Base-by-base conservation (phyloP, 495 filamentous ascomycete genomes). In the Xylaria grammica region DNA sequence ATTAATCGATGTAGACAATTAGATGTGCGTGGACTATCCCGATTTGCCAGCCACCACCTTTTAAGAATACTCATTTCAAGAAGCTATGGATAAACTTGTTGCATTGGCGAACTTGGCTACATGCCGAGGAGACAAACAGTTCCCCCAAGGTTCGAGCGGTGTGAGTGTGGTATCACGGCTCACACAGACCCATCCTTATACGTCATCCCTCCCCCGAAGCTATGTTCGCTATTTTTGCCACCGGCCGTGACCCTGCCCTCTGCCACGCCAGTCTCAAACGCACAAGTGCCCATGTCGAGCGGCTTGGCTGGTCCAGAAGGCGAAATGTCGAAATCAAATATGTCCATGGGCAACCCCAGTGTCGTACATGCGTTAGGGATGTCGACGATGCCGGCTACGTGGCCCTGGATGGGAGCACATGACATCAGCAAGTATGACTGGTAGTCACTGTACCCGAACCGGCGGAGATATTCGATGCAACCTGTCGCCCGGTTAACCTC, bases 331-430 rank as follows among this genome's bases (percentile, higher is more conserved):
- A 98, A 96, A 72, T 95, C 92, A 69, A 97, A 97, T 56, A 98
- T 97, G 80, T 98, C 94, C 82, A 96, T 93, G 13, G 94, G 94
- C 42, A 98, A 75, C 0, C 93, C 91, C 59, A 97, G 78, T 3
- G 94, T 97, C 29, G 93, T 96, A 73, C 94, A 97, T 0, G 93
- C 92, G 74, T 87, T 86, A 11, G 86, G 82, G 49, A 96, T 91
- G 76, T 97, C 94, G 34, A 97, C 94, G 62, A 97, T 86, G 0
- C 94, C 94, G n/a, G 92, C 94, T 61, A 98, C 85, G 77, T 97
- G 93, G 2, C 94, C 94, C 79, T 97, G 92, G 15, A 97, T 83
- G 0, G 94, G 94, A 7, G 94, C 94, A 77, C 92, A 96, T 29
- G 90, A 93, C 36, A 98, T 81, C 45, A 97, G 79, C 58, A 98